These are phyloP conservation scores for Cucurbita pepo DNA, from an alignment of 306 rosid genomes.

Conservation along the genomic window DNA sequence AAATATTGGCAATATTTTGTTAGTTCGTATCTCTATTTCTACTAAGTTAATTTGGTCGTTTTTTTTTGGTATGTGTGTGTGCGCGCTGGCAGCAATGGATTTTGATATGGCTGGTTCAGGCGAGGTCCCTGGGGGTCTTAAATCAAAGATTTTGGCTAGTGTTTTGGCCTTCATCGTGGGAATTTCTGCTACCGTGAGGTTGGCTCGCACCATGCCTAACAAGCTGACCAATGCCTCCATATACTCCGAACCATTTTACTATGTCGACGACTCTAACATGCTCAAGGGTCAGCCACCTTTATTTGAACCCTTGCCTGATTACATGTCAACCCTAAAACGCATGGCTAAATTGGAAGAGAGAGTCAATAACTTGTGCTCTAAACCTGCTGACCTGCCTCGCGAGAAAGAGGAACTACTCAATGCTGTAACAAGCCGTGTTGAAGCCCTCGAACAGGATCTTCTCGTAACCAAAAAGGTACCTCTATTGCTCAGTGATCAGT, in stretches of 20 bases:
- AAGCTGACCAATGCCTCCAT: constrained; percentile 60
- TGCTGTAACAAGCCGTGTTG: constrained; percentile 37
- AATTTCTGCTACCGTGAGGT: constrained; percentile 52
- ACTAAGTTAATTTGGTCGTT: no score
- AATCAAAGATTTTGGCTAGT: constrained; percentile 42
- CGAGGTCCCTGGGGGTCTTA: constrained; percentile 32
- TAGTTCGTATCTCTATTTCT: background rate
- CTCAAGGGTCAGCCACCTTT: background rate
- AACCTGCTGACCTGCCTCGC: constrained; percentile 39
- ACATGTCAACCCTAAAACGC: constrained; percentile 54
- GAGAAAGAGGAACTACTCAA: constrained; percentile 61
- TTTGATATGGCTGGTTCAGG: constrained; percentile 17
- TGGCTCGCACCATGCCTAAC: constrained; percentile 64
- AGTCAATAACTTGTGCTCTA: constrained; percentile 21
- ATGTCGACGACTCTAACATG: constrained; percentile 8
- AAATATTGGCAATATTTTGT: no score
- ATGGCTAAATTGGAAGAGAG: constrained; percentile 74
- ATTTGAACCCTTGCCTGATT: constrained; percentile 23
- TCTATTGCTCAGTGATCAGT: background rate
- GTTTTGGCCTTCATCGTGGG: constrained; percentile 73
- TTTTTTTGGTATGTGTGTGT: no score
- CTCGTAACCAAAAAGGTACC: constrained; percentile 53
- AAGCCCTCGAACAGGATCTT: constrained; percentile 51
- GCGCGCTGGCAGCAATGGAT: constrained; percentile 11
- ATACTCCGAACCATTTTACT: constrained; percentile 36